phyloP scores from a whole-genome alignment of 2,329 filamentous ascomycete genomes.

The Beauveria sp. region DNA sequence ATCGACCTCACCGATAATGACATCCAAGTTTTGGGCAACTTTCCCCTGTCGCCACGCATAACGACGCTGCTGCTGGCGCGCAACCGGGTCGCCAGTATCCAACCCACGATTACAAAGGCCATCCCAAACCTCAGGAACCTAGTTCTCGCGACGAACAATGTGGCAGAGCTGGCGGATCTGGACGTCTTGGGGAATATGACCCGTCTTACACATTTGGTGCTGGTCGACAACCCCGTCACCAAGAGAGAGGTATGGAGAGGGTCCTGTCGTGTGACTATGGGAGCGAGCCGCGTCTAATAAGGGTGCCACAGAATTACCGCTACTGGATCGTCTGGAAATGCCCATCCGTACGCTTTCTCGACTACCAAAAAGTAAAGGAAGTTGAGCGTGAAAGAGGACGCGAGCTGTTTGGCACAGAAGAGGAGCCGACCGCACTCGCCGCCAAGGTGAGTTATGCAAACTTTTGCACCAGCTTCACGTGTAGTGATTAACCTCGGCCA shows the following conservation, averaged over 20 bases:
- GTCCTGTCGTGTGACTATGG: neutral
- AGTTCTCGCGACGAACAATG: constrained; percentile 73
- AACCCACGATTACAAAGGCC: constrained; percentile 63
- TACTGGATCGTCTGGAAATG: constrained; percentile 86
- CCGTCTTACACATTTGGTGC: constrained; percentile 68
- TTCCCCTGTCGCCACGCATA: constrained; percentile 82
- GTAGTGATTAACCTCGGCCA: neutral
- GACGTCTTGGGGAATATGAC: constrained; percentile 66
- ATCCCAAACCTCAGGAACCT: constrained; percentile 78
- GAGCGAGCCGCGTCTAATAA: neutral
- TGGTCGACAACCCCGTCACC: constrained; percentile 82
- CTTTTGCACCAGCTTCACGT: neutral
- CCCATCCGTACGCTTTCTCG: constrained; percentile 78
- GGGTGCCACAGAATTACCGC: constrained; percentile 69
- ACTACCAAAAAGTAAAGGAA: constrained; percentile 86
- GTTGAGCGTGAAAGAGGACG: constrained; percentile 68
- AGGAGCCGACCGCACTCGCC: constrained; percentile 74
- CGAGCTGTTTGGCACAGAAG: constrained; percentile 74
- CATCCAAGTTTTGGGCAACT: constrained; percentile 81
- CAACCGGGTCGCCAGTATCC: constrained; percentile 79
- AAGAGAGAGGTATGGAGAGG: constrained; percentile 72
- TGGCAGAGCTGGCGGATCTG: constrained; percentile 78
- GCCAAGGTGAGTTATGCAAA: constrained; percentile 44
- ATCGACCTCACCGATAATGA: constrained; percentile 99
- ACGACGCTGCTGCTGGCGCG: constrained; percentile 81